Evolutionary conservation across 345 rosid genomes (phyloP), one percentile per base, ranked within the genome.

Genomic region (Populus tremula): DNA sequence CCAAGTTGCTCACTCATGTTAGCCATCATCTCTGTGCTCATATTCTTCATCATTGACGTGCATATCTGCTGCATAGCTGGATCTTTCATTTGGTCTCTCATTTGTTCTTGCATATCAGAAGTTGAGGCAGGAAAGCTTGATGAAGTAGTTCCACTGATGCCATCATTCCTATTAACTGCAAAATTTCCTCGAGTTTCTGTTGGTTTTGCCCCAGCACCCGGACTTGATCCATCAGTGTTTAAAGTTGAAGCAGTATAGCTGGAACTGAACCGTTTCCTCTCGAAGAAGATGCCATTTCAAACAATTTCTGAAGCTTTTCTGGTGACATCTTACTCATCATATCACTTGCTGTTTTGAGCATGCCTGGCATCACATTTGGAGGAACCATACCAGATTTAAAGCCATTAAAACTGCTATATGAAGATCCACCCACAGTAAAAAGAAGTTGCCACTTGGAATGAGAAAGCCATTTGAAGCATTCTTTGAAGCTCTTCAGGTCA

Each of bases 51-150:
- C 97, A 93, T 91, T 65, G 97, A 91, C 36, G 89, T 56, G 43
- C 92, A 90, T 92, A 93, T 91, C 99, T 96, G 93, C 50, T 91
- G 87, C 93, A 88, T 89, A 23, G 97, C 96, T 67, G 99, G 99
- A 83, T 92, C 96, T 83, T 91, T 92, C 94, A 96, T 89, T 82
- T 93, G 96, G 85, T 88, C 91, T 85, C 92, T 89, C 89, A 96
- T 88, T 82, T 93, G 98, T 75, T 91, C 98, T 70, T 92, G 98
- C 83, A 96, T 70, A 82, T 90, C 96, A 75, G 83, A 87, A 67
- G 92, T 82, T 54, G 90, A 80, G 17, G 84, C 76, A 78, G 92
- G 87, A 50, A 87, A 80, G 86, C 81, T 88, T 73, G 94, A 76
- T 49, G 91, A 87, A 71, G 93, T 89, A 63, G 89, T 80, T 76